phyloP scores from a whole-genome alignment of 2,329 filamentous ascomycete species.

The Colletotrichum gigasporum region DNA sequence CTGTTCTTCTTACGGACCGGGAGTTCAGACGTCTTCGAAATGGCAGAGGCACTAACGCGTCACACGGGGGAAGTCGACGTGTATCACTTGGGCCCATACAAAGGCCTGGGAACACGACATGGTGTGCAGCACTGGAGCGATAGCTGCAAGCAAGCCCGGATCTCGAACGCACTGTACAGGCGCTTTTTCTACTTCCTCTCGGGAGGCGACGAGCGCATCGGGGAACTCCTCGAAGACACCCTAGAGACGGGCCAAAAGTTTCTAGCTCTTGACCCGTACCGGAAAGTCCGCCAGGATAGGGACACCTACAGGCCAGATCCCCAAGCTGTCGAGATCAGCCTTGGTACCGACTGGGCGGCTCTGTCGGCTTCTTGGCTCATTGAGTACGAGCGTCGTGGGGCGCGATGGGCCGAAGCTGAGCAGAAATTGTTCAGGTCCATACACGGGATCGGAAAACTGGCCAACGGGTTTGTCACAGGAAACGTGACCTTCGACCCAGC shows the following conservation, averaged over 20 bases:
- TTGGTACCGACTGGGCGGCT: constrained; percentile 68
- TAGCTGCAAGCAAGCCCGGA: constrained; percentile 69
- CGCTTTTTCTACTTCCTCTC: constrained; percentile 64
- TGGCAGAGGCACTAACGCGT: constrained; percentile 66
- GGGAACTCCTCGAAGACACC: constrained; percentile 61
- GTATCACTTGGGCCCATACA: constrained; percentile 64
- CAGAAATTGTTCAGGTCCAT: constrained; percentile 58
- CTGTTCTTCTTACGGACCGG: constrained; percentile 69
- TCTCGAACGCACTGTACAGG: constrained; percentile 65
- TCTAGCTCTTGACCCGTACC: constrained; percentile 61
- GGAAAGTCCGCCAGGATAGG: constrained; percentile 67
- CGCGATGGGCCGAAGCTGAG: constrained; percentile 61
- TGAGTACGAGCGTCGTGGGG: constrained; percentile 66
- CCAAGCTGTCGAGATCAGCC: constrained; percentile 55
- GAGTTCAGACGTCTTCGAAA: constrained; percentile 63
- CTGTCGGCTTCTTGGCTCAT: constrained; percentile 66
- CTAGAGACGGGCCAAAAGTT: constrained; percentile 64
- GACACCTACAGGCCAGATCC: constrained; percentile 51
- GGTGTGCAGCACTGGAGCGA: constrained; percentile 71
- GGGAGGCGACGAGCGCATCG: constrained; percentile 65
- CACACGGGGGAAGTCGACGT: constrained; percentile 70
- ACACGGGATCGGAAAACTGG: constrained; percentile 62
- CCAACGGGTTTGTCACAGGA: constrained; percentile 68
- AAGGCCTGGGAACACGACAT: constrained; percentile 69
- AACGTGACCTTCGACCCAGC: constrained; percentile 59